These are phyloP conservation scores for Saitozyma podzolica DNA, from an alignment of 768 basidiomycete species.

Conservation along the genomic window DNA sequence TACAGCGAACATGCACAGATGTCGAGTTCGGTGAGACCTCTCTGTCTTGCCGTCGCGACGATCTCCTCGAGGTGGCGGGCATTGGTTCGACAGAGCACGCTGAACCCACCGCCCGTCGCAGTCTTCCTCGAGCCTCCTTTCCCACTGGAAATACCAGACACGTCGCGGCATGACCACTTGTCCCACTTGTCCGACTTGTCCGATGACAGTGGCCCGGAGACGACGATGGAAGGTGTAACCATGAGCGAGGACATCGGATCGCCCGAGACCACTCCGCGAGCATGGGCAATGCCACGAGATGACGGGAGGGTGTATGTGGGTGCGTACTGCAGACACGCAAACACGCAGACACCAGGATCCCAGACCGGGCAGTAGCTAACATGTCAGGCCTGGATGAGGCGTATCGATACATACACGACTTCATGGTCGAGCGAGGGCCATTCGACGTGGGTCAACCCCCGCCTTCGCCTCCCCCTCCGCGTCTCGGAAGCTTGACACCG, in stretches of 20 bases:
- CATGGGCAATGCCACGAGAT: constrained; percentile 43
- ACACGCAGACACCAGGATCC: no score
- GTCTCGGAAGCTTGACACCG: background rate
- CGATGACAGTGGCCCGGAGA: no score
- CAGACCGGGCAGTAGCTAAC: background rate
- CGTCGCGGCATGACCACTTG: constrained; percentile 42
- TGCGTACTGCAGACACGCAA: constrained; percentile 13
- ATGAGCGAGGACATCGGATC: constrained; percentile 41
- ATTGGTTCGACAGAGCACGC: background rate
- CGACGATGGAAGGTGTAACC: constrained; percentile 2
- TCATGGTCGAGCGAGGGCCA: constrained; percentile 35
- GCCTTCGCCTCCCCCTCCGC: background rate
- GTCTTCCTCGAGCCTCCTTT: constrained; percentile 50
- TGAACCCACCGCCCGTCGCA: background rate
- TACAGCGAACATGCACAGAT: constrained; percentile 49
- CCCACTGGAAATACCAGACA: constrained; percentile 47
- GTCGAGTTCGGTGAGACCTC: constrained; percentile 43
- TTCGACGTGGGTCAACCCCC: constrained; percentile 39
- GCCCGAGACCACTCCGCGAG: constrained; percentile 48
- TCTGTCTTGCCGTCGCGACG: background rate
- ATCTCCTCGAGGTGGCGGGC: background rate
- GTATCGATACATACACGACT: constrained; percentile 42
- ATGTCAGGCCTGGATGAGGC: constrained; percentile 35
- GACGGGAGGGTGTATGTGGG: constrained; percentile 39
- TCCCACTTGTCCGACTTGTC: constrained; percentile 44